Base-by-base conservation (phyloP, 2,329 filamentous ascomycete genomes). In the Trichoderma asperellum region DNA sequence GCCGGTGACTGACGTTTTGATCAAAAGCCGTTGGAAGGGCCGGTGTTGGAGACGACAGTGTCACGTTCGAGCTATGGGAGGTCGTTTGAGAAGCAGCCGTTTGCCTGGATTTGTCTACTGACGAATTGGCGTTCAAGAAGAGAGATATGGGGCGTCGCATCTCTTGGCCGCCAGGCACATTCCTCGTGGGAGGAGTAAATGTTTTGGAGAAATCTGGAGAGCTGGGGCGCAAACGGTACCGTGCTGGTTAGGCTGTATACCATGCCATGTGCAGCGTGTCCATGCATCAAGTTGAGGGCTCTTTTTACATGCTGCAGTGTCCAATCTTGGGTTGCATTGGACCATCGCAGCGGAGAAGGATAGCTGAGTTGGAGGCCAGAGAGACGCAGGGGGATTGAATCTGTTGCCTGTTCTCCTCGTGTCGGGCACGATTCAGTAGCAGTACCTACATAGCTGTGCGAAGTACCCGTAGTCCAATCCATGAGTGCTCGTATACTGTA, bases 251-350 rank as follows among this genome's bases (percentile, higher is more conserved):
- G 37, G 40, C 62, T 49, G 53, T 52, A 63, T 67, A 43, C 43
- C 56, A 61, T 43, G 65, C 65, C 65, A 61, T 68, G 65, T 68
- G 65, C 65, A 21, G 24, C 35, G 63, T 49, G 55, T 59, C 43
- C 64, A 68, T 61, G 34, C 49, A 40, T 49, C 35, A 60, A 16
- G 32, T 60, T 40, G 56, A 61, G 12, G 21, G 32, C 35, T 52
- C 52, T 35, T 29, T 24, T 57, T 24, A 67, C 55, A 37, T 55
- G 43, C 40, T 43, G 40, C 8, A 43, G 40, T n/a, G 40, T n/a
- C 6, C 34, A 53, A 53, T 53, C 57, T 68, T 27, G 65, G 32
- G 65, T 61, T 61, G 47, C 57, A 68, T 68, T 57, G 65, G 65
- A 55, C 57, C 65, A 61, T 68, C 34, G 56, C 43, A 12, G 57